Conservation (phyloP, 148 eudicot species). For the Nepenthes gracilis region DNA sequence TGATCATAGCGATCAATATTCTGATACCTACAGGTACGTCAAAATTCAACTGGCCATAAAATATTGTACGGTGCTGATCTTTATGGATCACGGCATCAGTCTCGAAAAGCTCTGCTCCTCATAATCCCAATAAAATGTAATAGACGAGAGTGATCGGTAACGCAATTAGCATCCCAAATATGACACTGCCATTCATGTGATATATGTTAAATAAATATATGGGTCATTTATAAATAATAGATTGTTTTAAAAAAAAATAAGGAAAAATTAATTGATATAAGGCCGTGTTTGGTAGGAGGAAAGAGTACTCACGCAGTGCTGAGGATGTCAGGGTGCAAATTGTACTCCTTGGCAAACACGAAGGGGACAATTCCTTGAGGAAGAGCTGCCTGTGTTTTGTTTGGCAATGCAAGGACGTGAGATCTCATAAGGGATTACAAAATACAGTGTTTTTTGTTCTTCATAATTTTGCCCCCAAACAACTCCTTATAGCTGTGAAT, state of each 20-base stretch:
- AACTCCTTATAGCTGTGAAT: no score
- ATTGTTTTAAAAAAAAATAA: not conserved
- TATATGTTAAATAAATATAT: not conserved
- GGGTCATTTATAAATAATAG: not conserved
- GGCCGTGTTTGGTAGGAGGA: not conserved
- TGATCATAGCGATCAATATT: no score
- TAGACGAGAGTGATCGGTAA: constrained; percentile 73
- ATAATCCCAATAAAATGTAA: constrained; percentile 75
- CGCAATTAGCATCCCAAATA: constrained; percentile 86
- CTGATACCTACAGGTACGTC: no score
- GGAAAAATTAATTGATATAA: not conserved
- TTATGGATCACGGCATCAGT: no score
- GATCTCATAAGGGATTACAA: not conserved
- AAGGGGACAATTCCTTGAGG: constrained; percentile 93
- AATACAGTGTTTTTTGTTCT: no score
- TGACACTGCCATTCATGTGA: constrained; percentile 40
- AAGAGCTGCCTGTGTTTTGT: constrained; percentile 58
- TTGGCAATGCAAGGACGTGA: not conserved
- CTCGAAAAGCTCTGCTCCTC: constrained; percentile 1
- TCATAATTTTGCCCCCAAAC: no score
- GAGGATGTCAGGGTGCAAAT: constrained; percentile 73
- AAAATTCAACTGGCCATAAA: no score
- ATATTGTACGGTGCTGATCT: no score
- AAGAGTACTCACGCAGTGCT: constrained; percentile 66
- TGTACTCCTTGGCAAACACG: constrained; percentile 83